Evolutionary conservation across 2,329 filamentous ascomycete species (phyloP), one percentile per base, ranked within the genome.

Genomic region (Calonectria pteridis): DNA sequence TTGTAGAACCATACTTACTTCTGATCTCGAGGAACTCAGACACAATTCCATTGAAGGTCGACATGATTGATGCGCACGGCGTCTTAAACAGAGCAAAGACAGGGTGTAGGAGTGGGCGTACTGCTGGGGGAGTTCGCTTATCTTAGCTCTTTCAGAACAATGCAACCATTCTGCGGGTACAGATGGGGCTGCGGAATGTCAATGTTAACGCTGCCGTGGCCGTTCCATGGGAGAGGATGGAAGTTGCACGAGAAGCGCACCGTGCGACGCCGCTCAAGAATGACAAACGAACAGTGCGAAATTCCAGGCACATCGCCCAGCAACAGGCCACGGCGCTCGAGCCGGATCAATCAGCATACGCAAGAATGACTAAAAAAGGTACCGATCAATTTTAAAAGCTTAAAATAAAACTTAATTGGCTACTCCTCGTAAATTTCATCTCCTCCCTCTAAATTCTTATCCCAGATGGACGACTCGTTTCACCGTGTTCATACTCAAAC

Each of bases 21-120:
- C 93, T 88, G 73, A 98, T 95, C 50, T 92, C 90, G 5, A 94
- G 94, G 77, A 98, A 97, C 81, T 98, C 95, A 84, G 87, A 84
- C 71, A 95, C 86, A 43, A 92, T 84, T 65, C 94, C 94, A 77
- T 93, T 88, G 82, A 96, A 96, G 1, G 94, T 96, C 28, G 94
- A 96, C 94, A 96, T 95, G 67, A 2, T 23, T 31, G 46, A 18
- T 2, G 5, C 26, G n/a, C 5, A 26, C 16, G 16, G 28, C 28
- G 7, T 11, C 29, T 16, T 16, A 9, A n/a, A 26, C 10, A 20
- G 37, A 11, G 11, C 2, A 26, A 37, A 29, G 29, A 18, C 13
- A 26, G 14, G 18, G 5, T n/a, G 20, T 18, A 18, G 31, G 18
- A 28, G 31, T 20, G 11, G 63, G 49, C 5, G 3, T 20, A n/a